A percentile compares a stretch with the other conserved stretches of the same genome.
phyloP scores from a whole-genome alignment of 768 basidiomycete genomes.

The Leucogyrophana mollusca region DNA sequence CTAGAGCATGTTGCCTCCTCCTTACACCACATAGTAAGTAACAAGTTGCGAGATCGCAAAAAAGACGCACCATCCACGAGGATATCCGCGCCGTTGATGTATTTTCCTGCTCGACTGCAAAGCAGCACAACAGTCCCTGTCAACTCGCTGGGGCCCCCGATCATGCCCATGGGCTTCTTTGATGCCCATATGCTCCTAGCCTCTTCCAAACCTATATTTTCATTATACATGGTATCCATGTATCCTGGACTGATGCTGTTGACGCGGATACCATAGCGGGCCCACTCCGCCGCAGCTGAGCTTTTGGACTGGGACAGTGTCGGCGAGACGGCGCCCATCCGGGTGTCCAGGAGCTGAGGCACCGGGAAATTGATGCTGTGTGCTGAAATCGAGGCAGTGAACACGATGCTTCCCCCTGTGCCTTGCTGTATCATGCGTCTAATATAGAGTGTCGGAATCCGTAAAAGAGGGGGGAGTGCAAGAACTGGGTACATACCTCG shows the following conservation, averaged over 20 bases:
- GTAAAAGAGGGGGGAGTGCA: background rate
- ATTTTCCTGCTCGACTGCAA: slow-evolving; percentile 40
- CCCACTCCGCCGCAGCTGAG: slow-evolving; percentile 44
- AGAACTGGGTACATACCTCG: slow-evolving; percentile 27
- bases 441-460: background rate
- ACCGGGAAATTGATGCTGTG: slow-evolving; percentile 43
- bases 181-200: slow-evolving; percentile 35
- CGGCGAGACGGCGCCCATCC: slow-evolving; percentile 33
- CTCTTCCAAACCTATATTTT: slow-evolving; percentile 29
- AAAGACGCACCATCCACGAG: slow-evolving; percentile 41
- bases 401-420: slow-evolving; percentile 40
- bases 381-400: slow-evolving; percentile 43
- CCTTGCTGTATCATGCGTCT: slow-evolving; percentile 45
- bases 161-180: slow-evolving; percentile 42
- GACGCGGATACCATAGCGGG: slow-evolving; percentile 38
- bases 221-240: slow-evolving; percentile 42
- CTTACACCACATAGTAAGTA: too few species aligned
- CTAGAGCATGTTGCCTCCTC: too few species aligned
- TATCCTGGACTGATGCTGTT: slow-evolving; percentile 45
- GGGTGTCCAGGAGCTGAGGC: slow-evolving; percentile 39
- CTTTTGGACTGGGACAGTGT: slow-evolving; percentile 34
- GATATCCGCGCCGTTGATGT: slow-evolving; percentile 43
- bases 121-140: slow-evolving; percentile 38
- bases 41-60: too few species aligned
- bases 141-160: slow-evolving; percentile 41